Evolutionary conservation across 2,329 filamentous ascomycete genomes (phyloP), one percentile per base, ranked within the genome.

Genomic region (Aspergillus quadricinctus): DNA sequence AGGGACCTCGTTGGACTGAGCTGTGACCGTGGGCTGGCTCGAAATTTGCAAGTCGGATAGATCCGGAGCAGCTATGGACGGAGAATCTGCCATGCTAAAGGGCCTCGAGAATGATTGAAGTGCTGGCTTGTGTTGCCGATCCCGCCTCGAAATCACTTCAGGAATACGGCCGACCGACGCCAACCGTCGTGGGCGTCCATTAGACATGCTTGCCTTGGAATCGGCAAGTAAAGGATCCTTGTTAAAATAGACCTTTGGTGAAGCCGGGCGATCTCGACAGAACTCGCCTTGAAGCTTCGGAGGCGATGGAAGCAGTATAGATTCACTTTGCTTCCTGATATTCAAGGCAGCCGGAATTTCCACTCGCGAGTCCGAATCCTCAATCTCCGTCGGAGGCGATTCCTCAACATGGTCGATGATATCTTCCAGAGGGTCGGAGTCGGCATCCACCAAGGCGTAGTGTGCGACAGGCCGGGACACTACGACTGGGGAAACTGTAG

Each of bases 101-200:
- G 92, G 91, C 8, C 91, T 81, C 3, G 92, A 96, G 70, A 96
- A 96, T 31, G 90, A 96, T 68, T 86, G 87, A 1, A 88, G 83
- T 0, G 89, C 87, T 1, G 84, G 83, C 49, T 83, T 83, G 59
- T 88, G 83, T 37, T 85, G 79, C 53, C 86, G 82, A 49, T 82
- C 81, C 49, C 79, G 76, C 51, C 82, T 85, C 48, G 85, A 90
- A 29, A 93, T 80, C 3, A 96, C 90, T 65, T 86, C 86, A 8
- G 92, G 92, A 52, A 96, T 96, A 17, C 92, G 85, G 8, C 92
- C 92, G 49, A 96, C 86, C 63, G 93, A 90, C 28, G 87, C 85
- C 19, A 96, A 77, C 55, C 92, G 83, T 67, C 85, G 89, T 9
- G 83, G 83, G 9, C 75, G 76, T 40, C 74, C 73, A 35, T 68